A percentile compares a stretch with the other conserved stretches of the same genome.
Evolutionary conservation across 225 moss, liverwort and hornwort genomes (phyloP).

Genomic region (Sphagnum contortum): DNA sequence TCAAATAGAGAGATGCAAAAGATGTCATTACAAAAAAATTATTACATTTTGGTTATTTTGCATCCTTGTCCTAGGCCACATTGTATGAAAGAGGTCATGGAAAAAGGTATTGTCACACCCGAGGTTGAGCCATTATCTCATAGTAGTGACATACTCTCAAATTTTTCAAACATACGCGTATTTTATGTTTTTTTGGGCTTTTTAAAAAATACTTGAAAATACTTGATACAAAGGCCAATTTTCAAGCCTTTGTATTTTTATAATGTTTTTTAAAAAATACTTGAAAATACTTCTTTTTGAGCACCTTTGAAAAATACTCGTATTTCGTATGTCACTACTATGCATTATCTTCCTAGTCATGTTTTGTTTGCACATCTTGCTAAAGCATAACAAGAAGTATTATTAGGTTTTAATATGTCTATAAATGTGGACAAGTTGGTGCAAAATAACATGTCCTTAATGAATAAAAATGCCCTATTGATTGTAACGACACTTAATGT

Average conservation of each 20-base stretch:
- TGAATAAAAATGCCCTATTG: background rate
- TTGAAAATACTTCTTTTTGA: no score
- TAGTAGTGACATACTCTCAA: no score
- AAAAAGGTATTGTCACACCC: background rate
- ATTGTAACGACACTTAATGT: background rate
- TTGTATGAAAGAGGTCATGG: slow-evolving; percentile 1
- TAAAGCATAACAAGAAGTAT: background rate
- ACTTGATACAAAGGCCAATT: no score
- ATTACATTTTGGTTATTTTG: background rate
- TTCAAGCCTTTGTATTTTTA: no score
- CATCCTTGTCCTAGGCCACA: background rate
- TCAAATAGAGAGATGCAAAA: background rate
- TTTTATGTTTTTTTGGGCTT: no score
- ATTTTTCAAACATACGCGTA: no score
- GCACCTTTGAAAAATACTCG: no score
- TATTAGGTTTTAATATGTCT: background rate
- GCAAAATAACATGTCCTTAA: background rate
- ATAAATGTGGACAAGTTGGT: background rate
- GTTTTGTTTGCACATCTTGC: background rate
- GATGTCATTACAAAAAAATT: background rate
- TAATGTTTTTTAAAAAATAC: no score
- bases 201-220: no score
- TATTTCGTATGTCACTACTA: no score
- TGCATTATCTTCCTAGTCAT: background rate
- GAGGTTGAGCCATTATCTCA: no score